phyloP scores from a whole-genome alignment of 805 yeast species.

The Sugiyamaella mastotermitis region DNA sequence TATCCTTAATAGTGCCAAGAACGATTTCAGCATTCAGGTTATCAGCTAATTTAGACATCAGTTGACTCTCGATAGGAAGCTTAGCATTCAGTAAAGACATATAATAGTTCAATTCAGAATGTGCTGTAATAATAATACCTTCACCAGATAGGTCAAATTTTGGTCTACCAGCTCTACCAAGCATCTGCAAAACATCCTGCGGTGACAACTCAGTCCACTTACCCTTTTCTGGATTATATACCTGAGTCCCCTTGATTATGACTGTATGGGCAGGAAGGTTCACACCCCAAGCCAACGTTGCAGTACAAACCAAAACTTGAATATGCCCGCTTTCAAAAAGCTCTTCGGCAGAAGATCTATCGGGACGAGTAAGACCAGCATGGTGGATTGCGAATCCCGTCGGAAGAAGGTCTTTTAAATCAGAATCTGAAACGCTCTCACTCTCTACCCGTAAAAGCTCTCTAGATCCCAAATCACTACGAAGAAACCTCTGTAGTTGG shows the following conservation, averaged over 20 bases:
- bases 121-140: slow-evolving; percentile 87
- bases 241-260: slow-evolving; percentile 86
- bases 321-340: slow-evolving; percentile 81
- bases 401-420: slow-evolving; percentile 53
- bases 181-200: slow-evolving; percentile 92
- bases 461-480: slow-evolving; percentile 49
- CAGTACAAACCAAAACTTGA: slow-evolving; percentile 82
- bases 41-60: slow-evolving; percentile 66
- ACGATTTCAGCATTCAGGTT: slow-evolving; percentile 82
- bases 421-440: slow-evolving; percentile 45
- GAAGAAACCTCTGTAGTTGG: slow-evolving; percentile 39
- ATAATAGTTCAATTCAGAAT: slow-evolving; percentile 79
- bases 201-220: slow-evolving; percentile 89
- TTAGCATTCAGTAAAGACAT: slow-evolving; percentile 88
- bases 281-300: slow-evolving; percentile 97
- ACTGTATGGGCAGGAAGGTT: slow-evolving; percentile 94
- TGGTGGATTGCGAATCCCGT: slow-evolving; percentile 86
- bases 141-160: slow-evolving; percentile 88
- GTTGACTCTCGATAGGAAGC: slow-evolving; percentile 85
- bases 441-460: slow-evolving; percentile 64
- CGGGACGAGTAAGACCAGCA: slow-evolving; percentile 74
- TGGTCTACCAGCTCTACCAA: slow-evolving; percentile 98
- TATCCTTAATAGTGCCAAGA: slow-evolving; percentile 53
- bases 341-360: slow-evolving; percentile 76
- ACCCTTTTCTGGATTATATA: slow-evolving; percentile 87